A percentile compares a stretch with the other conserved stretches of the same genome.
Evolutionary conservation across 2,329 filamentous ascomycete species (phyloP).

Genomic region (Stagonosporopsis cucurbitacearum): DNA sequence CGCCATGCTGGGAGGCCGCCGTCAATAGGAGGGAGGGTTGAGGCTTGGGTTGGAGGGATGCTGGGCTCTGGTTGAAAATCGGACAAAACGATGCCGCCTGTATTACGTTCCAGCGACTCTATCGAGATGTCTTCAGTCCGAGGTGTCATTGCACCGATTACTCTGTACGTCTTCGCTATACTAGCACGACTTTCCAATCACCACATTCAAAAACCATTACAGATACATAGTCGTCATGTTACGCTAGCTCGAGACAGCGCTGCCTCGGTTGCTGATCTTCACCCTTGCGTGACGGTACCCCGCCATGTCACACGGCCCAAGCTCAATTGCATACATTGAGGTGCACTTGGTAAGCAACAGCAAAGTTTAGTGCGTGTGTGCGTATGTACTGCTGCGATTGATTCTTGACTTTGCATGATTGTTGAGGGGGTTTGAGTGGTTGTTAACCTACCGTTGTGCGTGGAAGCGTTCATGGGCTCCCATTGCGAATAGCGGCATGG

Average conservation of each 20-base stretch:
- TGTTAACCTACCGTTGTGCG: conserved; percentile 33
- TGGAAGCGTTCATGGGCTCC: conserved; percentile 64
- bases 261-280: conserved; percentile 14
- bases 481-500: conserved; percentile 65
- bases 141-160: neutral
- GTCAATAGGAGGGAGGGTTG: conserved; percentile 19
- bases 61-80: neutral
- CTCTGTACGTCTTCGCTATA: neutral
- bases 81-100: no score
- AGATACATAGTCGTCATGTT: neutral
- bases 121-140: neutral
- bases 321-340: no score
- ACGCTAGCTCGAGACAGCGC: neutral
- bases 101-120: no score
- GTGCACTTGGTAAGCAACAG: no score
- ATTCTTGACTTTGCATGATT: conserved; percentile 1
- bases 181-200: neutral
- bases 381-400: neutral
- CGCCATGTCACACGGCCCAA: neutral
- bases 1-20: conserved; percentile 52
- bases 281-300: neutral
- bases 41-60: conserved; percentile 2
- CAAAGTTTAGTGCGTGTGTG: conserved; percentile 8
- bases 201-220: no score
- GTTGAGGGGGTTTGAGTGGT: conserved; percentile 1